A percentile compares a stretch with the other conserved stretches of the same genome.
These are phyloP conservation scores for Tubosaeta brunneosetosa DNA, from an alignment of 768 basidiomycete genomes.

Conservation along the genomic window DNA sequence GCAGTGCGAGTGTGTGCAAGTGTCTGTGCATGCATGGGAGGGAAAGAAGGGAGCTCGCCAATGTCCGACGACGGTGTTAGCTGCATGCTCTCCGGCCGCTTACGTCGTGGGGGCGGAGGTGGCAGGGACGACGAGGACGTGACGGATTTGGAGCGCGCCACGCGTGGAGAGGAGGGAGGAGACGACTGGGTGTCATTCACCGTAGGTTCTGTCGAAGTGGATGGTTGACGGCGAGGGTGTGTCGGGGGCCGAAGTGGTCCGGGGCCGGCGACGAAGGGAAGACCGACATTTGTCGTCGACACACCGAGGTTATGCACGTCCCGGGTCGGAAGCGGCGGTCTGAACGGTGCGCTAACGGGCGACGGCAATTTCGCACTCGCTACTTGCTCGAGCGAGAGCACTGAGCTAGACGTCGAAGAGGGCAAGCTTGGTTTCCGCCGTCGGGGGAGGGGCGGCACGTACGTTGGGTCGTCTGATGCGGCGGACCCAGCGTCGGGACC, in stretches of 20 bases:
- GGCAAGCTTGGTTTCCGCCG: conserved; percentile 33
- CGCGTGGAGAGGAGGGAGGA: conserved; percentile 32
- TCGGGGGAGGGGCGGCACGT: conserved; percentile 34
- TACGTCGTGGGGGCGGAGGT: conserved; percentile 47
- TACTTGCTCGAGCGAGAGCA: conserved; percentile 39
- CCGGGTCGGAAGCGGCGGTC: conserved; percentile 22
- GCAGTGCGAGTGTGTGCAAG: conserved; percentile 12
- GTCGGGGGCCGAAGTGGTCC: conserved; percentile 42
- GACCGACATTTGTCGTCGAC: conserved; percentile 2
- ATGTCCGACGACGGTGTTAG: conserved; percentile 23
- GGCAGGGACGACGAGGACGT: conserved; percentile 32
- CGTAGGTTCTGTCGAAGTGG: conserved; percentile 18
- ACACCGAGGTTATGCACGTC: conserved; percentile 7
- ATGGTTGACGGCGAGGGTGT: conserved; percentile 51
- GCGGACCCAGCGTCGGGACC: conserved; percentile 1
- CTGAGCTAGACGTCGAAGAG: conserved; percentile 32
- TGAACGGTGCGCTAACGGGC: conserved; percentile 8
- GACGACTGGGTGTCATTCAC: conserved; percentile 24
- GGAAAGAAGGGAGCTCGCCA: conserved; percentile 13
- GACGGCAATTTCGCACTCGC: conserved; percentile 34
- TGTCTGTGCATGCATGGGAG: conserved; percentile 7
- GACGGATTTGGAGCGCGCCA: conserved; percentile 53
- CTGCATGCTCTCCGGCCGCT: conserved; percentile 64
- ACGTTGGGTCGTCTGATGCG: conserved; percentile 20
- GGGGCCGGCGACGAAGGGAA: conserved; percentile 14